phyloP scores from a whole-genome alignment of 257 asterid genomes.

The Echites panduratus region DNA sequence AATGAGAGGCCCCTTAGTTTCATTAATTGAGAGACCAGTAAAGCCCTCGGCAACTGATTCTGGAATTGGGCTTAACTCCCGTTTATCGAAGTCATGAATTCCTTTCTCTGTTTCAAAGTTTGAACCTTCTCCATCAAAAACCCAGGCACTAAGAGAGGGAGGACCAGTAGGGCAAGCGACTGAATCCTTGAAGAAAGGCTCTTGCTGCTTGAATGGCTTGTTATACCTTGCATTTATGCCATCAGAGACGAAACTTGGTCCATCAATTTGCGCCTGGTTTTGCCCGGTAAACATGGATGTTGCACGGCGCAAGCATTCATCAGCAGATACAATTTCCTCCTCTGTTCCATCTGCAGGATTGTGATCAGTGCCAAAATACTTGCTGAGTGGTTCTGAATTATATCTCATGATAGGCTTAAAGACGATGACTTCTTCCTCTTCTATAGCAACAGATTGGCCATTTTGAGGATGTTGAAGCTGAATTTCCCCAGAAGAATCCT shows the following conservation, averaged over 20 bases:
- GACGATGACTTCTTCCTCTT: conserved; percentile 73
- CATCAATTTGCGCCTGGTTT: conserved; percentile 32
- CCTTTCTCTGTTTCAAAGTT: conserved; percentile 34
- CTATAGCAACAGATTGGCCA: conserved; percentile 12
- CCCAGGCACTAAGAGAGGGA: conserved; percentile 86
- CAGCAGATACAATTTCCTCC: conserved; percentile 21
- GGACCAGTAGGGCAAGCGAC: conserved; percentile 53
- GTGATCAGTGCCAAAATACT: conserved; percentile 26
- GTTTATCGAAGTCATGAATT: conserved; percentile 24
- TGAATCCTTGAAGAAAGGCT: conserved; percentile 35
- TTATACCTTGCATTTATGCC: conserved; percentile 11
- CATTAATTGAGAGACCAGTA: conserved; percentile 36
- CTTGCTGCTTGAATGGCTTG: conserved; percentile 31
- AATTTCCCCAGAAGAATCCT: conserved; percentile 11
- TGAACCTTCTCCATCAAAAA: conserved; percentile 33
- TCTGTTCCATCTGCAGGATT: conserved; percentile 16
- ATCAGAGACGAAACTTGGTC: conserved; percentile 27
- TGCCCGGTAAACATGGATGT: conserved; percentile 47
- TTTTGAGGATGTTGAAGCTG: conserved; percentile 12
- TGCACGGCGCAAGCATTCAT: conserved; percentile 63
- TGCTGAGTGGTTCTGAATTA: conserved; percentile 62
- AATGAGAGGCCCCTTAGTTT: conserved; percentile 23
- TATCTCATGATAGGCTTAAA: conserved; percentile 79
- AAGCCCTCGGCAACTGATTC: conserved; percentile 50
- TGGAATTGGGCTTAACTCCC: conserved; percentile 50